Conservation (phyloP, 2,329 filamentous ascomycete genomes). For the Westerdykella sp. region DNA sequence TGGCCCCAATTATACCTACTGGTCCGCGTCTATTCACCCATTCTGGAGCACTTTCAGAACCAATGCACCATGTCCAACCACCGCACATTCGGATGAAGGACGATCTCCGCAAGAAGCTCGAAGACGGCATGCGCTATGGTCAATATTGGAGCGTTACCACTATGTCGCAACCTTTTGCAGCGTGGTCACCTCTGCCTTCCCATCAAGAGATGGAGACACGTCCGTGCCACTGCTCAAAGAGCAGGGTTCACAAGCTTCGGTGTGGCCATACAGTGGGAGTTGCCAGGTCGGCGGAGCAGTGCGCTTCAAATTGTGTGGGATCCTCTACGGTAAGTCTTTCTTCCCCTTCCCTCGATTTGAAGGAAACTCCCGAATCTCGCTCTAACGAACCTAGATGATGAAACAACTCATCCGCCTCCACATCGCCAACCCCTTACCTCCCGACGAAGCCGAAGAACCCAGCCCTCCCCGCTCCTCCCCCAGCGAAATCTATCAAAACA, state of each 20-base stretch:
- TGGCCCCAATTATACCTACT: too few species aligned
- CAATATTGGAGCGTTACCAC: slow-evolving; percentile 8
- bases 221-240: slow-evolving; percentile 6
- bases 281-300: slow-evolving; percentile 6
- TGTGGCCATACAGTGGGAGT: slow-evolving; percentile 12
- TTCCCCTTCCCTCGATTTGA: too few species aligned
- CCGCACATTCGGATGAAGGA: neutral
- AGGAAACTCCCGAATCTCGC: neutral
- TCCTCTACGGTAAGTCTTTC: too few species aligned
- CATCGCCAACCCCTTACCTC: neutral
- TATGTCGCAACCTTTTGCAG: neutral
- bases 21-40: too few species aligned
- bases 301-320: slow-evolving; percentile 8
- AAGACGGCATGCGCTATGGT: neutral
- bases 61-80: too few species aligned
- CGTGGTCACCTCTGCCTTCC: slow-evolving; percentile 4
- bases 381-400: neutral
- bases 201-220: slow-evolving; percentile 9
- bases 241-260: slow-evolving; percentile 8
- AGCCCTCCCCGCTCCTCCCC: too few species aligned
- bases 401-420: neutral
- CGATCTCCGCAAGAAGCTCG: neutral
- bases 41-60: too few species aligned
- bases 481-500: too few species aligned
- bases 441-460: neutral